Evolutionary conservation across 495 filamentous ascomycete species (phyloP).

Genomic region (Cairneyella variabilis): DNA sequence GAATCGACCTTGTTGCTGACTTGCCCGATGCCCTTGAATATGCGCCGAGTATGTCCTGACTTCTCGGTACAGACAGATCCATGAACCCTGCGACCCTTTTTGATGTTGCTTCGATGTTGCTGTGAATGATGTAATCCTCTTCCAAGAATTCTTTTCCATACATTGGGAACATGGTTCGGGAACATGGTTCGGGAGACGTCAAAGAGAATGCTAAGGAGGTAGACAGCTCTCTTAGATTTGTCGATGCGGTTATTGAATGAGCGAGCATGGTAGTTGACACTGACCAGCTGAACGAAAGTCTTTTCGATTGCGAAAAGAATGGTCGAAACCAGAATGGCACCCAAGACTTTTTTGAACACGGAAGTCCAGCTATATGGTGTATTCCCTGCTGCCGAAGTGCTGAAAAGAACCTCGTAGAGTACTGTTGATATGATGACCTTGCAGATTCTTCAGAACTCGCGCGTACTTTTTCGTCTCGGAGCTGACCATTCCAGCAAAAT

Average conservation of each 20-base stretch:
- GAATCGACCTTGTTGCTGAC: constrained; percentile 28
- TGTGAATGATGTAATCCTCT: constrained; percentile 29
- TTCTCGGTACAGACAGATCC: too few relatives aligned
- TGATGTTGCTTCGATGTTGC: constrained; percentile 22
- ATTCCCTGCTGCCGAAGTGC: neutral
- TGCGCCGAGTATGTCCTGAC: constrained; percentile 23
- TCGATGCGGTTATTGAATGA: constrained; percentile 63
- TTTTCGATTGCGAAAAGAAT: constrained; percentile 62
- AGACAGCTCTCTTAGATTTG: constrained; percentile 65
- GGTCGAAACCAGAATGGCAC: constrained; percentile 22
- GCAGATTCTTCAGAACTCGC: constrained; percentile 44
- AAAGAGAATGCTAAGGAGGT: constrained; percentile 64
- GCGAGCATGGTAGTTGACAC: constrained; percentile 80
- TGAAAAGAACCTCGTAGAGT: constrained; percentile 3
- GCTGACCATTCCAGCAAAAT: constrained; percentile 62
- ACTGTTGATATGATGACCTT: constrained; percentile 4
- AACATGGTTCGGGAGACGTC: constrained; percentile 55
- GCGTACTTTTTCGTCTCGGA: constrained; percentile 66
- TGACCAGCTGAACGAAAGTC: constrained; percentile 68
- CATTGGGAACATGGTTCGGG: too few relatives aligned
- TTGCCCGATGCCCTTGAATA: constrained; percentile 24
- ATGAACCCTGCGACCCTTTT: constrained; percentile 8
- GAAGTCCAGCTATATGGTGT: neutral
- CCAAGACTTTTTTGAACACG: constrained; percentile 2
- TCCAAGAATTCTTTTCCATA: constrained; percentile 23